A percentile compares a stretch with the other conserved stretches of the same genome.
Conservation (phyloP, 169 alveolate genomes). For the Neospora caninum region DNA sequence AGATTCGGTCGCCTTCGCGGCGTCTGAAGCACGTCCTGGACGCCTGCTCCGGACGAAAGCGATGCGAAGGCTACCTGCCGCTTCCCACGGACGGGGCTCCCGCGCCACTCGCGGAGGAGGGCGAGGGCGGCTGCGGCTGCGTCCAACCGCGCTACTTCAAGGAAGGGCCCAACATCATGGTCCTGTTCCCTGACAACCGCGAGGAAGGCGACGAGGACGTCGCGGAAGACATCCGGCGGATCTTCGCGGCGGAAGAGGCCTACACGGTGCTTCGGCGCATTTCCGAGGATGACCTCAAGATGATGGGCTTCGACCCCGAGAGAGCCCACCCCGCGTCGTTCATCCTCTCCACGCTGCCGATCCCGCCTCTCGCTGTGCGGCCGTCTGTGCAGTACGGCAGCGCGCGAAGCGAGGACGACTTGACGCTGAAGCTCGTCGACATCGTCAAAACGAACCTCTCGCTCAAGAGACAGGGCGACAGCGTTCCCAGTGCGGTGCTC, state of each 20-base stretch:
- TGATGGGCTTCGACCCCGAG: conserved; percentile 95
- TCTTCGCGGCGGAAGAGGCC: conserved; percentile 89
- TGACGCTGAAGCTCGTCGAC: conserved; percentile 95
- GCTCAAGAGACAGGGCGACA: conserved; percentile 86
- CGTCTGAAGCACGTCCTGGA: conserved; percentile 70
- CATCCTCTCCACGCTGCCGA: conserved; percentile 95
- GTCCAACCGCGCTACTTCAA: conserved; percentile 88
- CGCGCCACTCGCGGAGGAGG: conserved; percentile 1
- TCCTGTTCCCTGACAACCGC: conserved; percentile 81
- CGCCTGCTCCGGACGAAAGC: conserved; percentile 38
- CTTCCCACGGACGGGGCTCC: background rate
- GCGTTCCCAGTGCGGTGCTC: conserved; percentile 91
- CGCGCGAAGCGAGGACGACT: conserved; percentile 97
- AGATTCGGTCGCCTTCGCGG: conserved; percentile 81
- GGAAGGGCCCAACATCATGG: conserved; percentile 89
- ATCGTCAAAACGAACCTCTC: conserved; percentile 94
- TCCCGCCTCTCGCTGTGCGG: conserved; percentile 99
- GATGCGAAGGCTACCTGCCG: conserved; percentile 40
- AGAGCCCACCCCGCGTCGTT: conserved; percentile 95
- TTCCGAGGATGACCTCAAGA: conserved; percentile 85
- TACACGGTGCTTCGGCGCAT: conserved; percentile 88
- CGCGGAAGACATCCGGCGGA: conserved; percentile 69
- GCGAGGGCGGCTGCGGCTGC: conserved; percentile 88
- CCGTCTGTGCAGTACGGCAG: conserved; percentile 96
- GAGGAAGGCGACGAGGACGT: conserved; percentile 85